Evolutionary conservation across 768 basidiomycete species (phyloP).

Genomic region (Calocybe cyanea): DNA sequence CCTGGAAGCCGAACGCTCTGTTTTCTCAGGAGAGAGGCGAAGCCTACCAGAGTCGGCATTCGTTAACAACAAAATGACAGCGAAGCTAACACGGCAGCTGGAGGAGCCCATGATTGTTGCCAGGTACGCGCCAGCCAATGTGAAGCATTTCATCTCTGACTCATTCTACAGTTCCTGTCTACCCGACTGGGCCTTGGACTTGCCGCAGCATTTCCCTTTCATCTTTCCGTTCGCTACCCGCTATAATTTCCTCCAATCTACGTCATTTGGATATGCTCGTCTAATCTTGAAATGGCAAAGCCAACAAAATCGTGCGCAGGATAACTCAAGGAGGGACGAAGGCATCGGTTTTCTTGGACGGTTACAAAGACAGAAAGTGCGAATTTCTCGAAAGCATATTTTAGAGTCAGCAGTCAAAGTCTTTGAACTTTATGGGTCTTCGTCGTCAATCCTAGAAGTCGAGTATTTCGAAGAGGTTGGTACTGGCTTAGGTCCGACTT

Average conservation of each 20-base stretch:
- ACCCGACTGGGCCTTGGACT: constrained; percentile 95
- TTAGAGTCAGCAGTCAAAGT: constrained; percentile 96
- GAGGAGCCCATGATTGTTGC: constrained; percentile 99
- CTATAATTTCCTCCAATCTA: constrained; percentile 95
- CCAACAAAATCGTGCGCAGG: constrained; percentile 76
- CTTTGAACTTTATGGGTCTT: constrained; percentile 94
- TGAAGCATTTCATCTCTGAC: constrained; percentile 5
- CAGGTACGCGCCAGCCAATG: constrained; percentile 50
- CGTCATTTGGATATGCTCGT: constrained; percentile 95
- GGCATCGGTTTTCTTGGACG: constrained; percentile 90
- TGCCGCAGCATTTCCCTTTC: constrained; percentile 97
- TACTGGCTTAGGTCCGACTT: constrained; percentile 93
- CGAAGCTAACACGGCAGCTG: constrained; percentile 94
- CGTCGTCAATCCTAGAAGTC: constrained; percentile 90
- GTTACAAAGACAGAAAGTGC: constrained; percentile 91
- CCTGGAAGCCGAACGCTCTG: constrained; percentile 60
- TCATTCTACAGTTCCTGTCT: constrained; percentile 70
- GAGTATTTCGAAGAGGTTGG: constrained; percentile 99
- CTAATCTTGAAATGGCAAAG: constrained; percentile 94
- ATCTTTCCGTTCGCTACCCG: constrained; percentile 98
- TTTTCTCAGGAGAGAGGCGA: constrained; percentile 46
- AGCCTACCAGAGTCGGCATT: constrained; percentile 80
- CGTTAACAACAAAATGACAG: constrained; percentile 96
- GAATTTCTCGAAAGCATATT: constrained; percentile 92
- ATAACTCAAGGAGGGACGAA: constrained; percentile 81